Evolutionary conservation across 768 basidiomycete species (phyloP).

Genomic region (Botryobasidium botryosum): DNA sequence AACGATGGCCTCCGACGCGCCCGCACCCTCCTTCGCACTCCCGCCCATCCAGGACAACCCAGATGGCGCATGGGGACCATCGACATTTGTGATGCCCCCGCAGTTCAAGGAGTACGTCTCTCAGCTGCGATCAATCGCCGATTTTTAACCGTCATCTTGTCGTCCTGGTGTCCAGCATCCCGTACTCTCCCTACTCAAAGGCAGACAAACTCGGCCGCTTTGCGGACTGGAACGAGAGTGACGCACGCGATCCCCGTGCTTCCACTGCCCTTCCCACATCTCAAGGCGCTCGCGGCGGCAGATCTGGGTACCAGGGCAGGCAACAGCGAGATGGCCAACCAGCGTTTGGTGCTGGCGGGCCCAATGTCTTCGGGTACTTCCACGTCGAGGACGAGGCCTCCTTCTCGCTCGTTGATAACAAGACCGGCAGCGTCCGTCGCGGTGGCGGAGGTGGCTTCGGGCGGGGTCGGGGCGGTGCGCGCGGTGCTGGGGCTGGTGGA

Average conservation of each 20-base stretch:
- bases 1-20: not conserved
- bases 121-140: not conserved
- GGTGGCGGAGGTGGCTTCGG: constrained; percentile 37
- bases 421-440: constrained; percentile 48
- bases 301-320: not conserved
- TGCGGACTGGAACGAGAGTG: constrained; percentile 88
- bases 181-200: constrained; percentile 97
- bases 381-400: constrained; percentile 96
- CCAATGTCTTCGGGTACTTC: constrained; percentile 90
- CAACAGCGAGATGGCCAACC: constrained; percentile 48
- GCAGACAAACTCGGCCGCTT: constrained; percentile 94
- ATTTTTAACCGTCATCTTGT: not conserved
- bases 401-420: constrained; percentile 92
- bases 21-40: constrained; percentile 40
- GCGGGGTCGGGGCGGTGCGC: constrained; percentile 29
- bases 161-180: constrained; percentile 56
- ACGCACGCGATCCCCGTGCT: constrained; percentile 28
- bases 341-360: constrained; percentile 78
- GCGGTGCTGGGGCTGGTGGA: constrained; percentile 25
- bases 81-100: constrained; percentile 65
- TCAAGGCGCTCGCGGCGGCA: constrained; percentile 13
- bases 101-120: constrained; percentile 67
- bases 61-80: constrained; percentile 86
- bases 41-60: constrained; percentile 83
- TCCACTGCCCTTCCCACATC: constrained; percentile 27